Evolutionary conservation across 768 basidiomycete species (phyloP).

Genomic region (Rhodotorula taiwanensis): DNA sequence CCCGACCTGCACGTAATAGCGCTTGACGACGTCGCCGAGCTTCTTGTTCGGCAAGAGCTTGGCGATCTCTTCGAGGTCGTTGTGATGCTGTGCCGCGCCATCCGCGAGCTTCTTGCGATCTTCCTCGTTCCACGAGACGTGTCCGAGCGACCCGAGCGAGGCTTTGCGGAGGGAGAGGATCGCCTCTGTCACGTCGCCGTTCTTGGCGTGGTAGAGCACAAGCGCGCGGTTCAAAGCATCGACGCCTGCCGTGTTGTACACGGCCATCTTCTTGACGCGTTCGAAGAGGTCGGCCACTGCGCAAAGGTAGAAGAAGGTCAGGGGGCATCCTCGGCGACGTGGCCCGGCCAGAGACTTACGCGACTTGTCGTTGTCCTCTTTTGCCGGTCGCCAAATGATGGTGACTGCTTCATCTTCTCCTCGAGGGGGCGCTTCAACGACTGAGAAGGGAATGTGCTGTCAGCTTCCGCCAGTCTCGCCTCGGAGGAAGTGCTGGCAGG

Average conservation of each 20-base stretch:
- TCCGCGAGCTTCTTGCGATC: conserved; percentile 29
- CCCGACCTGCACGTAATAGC: conserved; percentile 36
- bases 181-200: conserved; percentile 19
- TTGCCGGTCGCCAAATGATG: conserved; percentile 18
- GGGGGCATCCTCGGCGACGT: background rate
- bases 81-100: conserved; percentile 30
- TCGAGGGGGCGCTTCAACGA: conserved; percentile 8
- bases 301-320: background rate
- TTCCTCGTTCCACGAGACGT: conserved; percentile 34
- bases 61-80: conserved; percentile 38
- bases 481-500: too few relatives aligned
- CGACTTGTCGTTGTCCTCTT: conserved; percentile 8
- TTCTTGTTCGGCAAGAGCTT: conserved; percentile 28
- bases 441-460: too few relatives aligned
- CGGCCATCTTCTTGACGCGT: conserved; percentile 13
- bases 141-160: conserved; percentile 13
- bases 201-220: conserved; percentile 16
- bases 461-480: too few relatives aligned
- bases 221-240: conserved; percentile 33
- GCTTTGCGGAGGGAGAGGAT: conserved; percentile 23
- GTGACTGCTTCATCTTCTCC: conserved; percentile 22
- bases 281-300: conserved; percentile 20
- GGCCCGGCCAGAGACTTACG: background rate
- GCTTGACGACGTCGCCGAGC: conserved; percentile 37
- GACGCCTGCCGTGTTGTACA: conserved; percentile 32